Conservation (phyloP, 2,329 filamentous ascomycete species). For the Colletotrichum costaricense region DNA sequence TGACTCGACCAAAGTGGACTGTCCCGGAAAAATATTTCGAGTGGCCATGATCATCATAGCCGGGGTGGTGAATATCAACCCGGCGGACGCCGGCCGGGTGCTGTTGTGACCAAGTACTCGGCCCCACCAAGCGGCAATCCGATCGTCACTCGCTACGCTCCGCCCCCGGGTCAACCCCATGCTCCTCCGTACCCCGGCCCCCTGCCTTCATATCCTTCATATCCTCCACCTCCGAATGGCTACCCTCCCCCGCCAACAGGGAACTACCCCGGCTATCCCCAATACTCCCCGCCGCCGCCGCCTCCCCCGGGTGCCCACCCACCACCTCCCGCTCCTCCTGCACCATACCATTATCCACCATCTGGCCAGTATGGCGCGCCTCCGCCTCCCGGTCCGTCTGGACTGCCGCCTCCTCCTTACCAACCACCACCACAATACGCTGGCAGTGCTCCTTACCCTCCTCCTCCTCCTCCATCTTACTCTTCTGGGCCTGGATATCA, state of each 20-base stretch:
- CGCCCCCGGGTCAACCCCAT: slow-evolving; percentile 30
- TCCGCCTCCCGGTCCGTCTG: slow-evolving; percentile 37
- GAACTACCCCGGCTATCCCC: slow-evolving; percentile 18
- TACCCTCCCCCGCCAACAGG: slow-evolving; percentile 25
- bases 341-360: slow-evolving; percentile 36
- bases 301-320: slow-evolving; percentile 23
- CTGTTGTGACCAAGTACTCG: slow-evolving; percentile 33
- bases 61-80: slow-evolving; percentile 21
- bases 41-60: slow-evolving; percentile 7
- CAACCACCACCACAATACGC: slow-evolving; percentile 29
- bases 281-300: slow-evolving; percentile 17
- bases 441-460: slow-evolving; percentile 2
- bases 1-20: slow-evolving; percentile 23
- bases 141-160: slow-evolving; percentile 35
- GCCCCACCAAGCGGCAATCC: slow-evolving; percentile 28
- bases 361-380: slow-evolving; percentile 44
- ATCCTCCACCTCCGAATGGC: slow-evolving; percentile 17
- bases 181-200: slow-evolving; percentile 32
- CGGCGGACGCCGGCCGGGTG: slow-evolving; percentile 22
- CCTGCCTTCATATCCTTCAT: slow-evolving; percentile 23
- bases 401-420: slow-evolving; percentile 33
- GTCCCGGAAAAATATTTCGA: slow-evolving; percentile 24
- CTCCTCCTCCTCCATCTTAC: slow-evolving; percentile 20
- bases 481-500: slow-evolving; percentile 18
- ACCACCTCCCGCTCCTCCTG: slow-evolving; percentile 17